phyloP scores from a whole-genome alignment of 164 flowering plant species.

The Protea cynaroides region DNA sequence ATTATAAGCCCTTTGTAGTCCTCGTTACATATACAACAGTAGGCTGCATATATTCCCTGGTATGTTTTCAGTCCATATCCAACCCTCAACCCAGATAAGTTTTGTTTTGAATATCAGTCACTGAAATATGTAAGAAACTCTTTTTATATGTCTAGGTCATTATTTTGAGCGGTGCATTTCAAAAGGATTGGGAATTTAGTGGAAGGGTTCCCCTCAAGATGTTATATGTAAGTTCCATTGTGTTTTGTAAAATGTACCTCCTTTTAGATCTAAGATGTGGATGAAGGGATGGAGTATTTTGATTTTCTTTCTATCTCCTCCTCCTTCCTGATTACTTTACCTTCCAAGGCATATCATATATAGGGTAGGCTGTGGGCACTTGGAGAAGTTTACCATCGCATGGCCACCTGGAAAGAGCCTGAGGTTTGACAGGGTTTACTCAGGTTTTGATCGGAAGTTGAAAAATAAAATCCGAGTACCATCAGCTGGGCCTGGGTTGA shows the following conservation, averaged over 20 bases:
- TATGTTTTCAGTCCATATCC: conserved; percentile 16
- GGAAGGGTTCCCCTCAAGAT: conserved; percentile 23
- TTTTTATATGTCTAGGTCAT: conserved; percentile 27
- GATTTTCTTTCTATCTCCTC: background rate
- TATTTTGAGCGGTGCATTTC: conserved; percentile 24
- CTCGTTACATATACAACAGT: conserved; percentile 38
- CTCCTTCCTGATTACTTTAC: background rate
- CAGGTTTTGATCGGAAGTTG: no score
- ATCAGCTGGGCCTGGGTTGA: no score
- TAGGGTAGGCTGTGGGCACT: no score
- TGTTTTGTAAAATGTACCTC: background rate
- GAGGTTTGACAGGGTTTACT: no score
- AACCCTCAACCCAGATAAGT: background rate
- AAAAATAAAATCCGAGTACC: no score
- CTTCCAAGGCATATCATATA: background rate
- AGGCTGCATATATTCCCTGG: conserved; percentile 45
- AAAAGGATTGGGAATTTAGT: conserved; percentile 34
- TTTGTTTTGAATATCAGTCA: background rate
- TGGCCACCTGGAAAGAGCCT: no score
- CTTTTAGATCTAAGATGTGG: no score
- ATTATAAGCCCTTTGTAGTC: conserved; percentile 41
- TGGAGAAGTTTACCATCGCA: no score
- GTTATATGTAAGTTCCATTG: conserved; percentile 44
- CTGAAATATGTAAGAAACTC: background rate
- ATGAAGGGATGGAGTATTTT: no score